Evolutionary conservation across 2,329 filamentous ascomycete genomes (phyloP).

Genomic region (Coniochaeta pulveracea): DNA sequence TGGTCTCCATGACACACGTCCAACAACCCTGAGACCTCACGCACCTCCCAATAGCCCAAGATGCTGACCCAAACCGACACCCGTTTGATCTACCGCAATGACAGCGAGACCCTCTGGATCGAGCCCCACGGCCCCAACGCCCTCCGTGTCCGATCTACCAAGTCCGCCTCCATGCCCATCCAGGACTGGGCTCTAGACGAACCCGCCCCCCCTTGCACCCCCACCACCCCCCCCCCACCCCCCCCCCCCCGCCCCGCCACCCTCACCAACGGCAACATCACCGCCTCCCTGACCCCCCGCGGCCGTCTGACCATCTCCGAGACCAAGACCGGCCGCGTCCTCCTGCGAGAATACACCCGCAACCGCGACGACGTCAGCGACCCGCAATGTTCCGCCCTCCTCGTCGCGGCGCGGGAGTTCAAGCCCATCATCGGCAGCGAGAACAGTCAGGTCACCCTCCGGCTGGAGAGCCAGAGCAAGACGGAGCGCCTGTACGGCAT

Average conservation of each 20-base stretch:
- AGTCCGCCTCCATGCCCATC: constrained; percentile 19
- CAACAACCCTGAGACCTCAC: too few relatives aligned
- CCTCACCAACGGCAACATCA: constrained; percentile 36
- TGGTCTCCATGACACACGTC: too few relatives aligned
- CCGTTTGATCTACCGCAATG: constrained; percentile 11
- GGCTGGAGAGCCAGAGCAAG: constrained; percentile 42
- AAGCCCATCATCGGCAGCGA: constrained; percentile 36
- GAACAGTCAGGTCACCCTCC: constrained; percentile 41
- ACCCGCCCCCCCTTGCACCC: constrained; percentile 17
- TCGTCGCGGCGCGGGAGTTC: constrained; percentile 47
- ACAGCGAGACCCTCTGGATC: constrained; percentile 16
- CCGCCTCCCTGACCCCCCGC: constrained; percentile 22
- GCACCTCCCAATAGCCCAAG: too few relatives aligned
- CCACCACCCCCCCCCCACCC: constrained; percentile 19
- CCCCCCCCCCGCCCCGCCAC: constrained; percentile 18
- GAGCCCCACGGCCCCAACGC: constrained; percentile 37
- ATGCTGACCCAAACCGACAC: constrained; percentile 8
- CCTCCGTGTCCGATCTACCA: constrained; percentile 33
- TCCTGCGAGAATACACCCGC: constrained; percentile 43
- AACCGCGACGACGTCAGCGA: constrained; percentile 37
- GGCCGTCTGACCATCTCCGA: neutral
- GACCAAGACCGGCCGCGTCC: constrained; percentile 17
- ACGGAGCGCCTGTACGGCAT: constrained; percentile 56
- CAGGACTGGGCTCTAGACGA: constrained; percentile 29
- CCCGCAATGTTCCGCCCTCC: constrained; percentile 46